Percentiles rank a stretch among this genome's conserved stretches.
phyloP scores from a whole-genome alignment of 2,329 filamentous ascomycete genomes.

The Periglandula ipomoeae region DNA sequence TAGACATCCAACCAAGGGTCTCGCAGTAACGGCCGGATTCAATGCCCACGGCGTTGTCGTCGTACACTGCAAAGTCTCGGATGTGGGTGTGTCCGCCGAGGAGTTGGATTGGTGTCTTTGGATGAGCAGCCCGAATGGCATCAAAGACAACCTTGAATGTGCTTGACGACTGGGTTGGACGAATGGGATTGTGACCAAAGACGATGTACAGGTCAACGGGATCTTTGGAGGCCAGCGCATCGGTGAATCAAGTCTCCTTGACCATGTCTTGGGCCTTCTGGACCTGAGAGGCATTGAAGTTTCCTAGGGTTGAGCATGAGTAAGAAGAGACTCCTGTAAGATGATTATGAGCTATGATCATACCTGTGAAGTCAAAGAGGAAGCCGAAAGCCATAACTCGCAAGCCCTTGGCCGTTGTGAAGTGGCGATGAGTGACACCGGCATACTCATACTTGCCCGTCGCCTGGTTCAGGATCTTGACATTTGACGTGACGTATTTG shows the following conservation, averaged over 20 bases:
- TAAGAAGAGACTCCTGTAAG: too few relatives aligned
- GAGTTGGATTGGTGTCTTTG: constrained; percentile 51
- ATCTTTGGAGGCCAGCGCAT: constrained; percentile 41
- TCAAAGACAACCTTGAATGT: constrained; percentile 39
- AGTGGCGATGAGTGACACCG: constrained; percentile 34
- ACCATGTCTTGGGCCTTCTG: constrained; percentile 42
- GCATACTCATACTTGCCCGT: constrained; percentile 31
- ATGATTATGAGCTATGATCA: too few relatives aligned
- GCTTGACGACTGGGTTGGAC: constrained; percentile 32
- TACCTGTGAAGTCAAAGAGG: constrained; percentile 40
- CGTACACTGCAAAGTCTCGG: constrained; percentile 55
- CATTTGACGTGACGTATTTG: constrained; percentile 36
- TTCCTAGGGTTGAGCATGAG: constrained; percentile 27
- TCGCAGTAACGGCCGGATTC: constrained; percentile 60
- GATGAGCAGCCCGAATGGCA: constrained; percentile 47
- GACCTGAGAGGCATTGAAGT: constrained; percentile 52
- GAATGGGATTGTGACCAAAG: constrained; percentile 53
- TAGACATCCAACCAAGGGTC: constrained; percentile 57
- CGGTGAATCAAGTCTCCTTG: constrained; percentile 50
- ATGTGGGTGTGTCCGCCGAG: constrained; percentile 59
- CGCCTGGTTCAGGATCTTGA: constrained; percentile 31
- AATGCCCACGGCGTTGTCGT: constrained; percentile 50
- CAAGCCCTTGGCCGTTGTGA: constrained; percentile 32
- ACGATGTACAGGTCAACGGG: constrained; percentile 56
- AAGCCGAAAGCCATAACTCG: constrained; percentile 36